phyloP scores from a whole-genome alignment of 306 rosid genomes.

The Nissolia schottii region DNA sequence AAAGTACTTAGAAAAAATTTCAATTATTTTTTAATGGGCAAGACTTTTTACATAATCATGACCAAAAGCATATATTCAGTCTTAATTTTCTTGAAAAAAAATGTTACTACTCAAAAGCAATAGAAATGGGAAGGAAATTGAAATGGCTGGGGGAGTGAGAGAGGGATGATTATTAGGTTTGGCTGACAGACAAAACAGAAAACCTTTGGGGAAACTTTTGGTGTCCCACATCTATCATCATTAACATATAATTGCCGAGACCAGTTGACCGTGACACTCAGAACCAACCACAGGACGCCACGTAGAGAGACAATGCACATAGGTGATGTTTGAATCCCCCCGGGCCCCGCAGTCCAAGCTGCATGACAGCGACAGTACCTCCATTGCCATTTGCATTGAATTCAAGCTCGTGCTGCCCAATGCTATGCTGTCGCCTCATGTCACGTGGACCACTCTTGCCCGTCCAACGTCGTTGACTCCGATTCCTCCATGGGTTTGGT shows the following conservation, averaged over 20 bases:
- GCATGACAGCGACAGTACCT: background rate
- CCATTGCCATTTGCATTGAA: conserved; percentile 31
- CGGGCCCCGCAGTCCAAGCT: background rate
- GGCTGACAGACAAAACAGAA: too few relatives aligned
- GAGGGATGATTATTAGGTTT: too few relatives aligned
- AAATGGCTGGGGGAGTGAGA: too few relatives aligned
- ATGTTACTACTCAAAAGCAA: too few relatives aligned
- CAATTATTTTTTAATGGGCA: too few relatives aligned
- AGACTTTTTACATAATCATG: too few relatives aligned
- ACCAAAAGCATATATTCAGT: too few relatives aligned
- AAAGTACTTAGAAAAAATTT: too few relatives aligned
- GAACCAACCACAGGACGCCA: background rate
- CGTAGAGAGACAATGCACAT: background rate
- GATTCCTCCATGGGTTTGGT: background rate
- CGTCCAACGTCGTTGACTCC: conserved; percentile 7
- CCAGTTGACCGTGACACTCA: background rate
- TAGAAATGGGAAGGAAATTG: too few relatives aligned
- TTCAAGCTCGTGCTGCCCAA: conserved; percentile 11
- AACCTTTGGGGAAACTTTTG: conserved; percentile 12
- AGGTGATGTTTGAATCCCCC: background rate
- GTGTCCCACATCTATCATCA: conserved; percentile 29
- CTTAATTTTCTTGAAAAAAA: too few relatives aligned
- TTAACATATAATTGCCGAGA: conserved; percentile 32
- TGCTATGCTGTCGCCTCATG: background rate
- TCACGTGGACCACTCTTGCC: background rate